Conservation (phyloP, 208 protist species). For the Kentomonas sorsogonicus region DNA sequence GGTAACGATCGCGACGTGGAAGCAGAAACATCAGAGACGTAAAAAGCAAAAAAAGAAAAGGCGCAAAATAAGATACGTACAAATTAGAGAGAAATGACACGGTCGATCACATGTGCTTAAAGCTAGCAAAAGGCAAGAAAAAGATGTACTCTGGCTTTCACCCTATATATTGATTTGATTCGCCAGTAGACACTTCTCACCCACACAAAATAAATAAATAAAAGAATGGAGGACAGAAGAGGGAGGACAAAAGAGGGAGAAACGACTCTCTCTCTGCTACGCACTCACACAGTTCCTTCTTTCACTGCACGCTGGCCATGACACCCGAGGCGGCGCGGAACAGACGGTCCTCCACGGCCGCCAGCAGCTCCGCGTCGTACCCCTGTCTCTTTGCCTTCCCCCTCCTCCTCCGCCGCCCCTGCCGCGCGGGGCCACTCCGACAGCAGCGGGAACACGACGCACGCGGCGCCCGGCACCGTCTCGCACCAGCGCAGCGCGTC, state of each 20-base stretch:
- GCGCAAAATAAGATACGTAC: too few relatives aligned
- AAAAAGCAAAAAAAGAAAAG: too few relatives aligned
- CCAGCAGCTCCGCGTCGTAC: conserved; percentile 51
- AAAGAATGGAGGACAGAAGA: conserved; percentile 4
- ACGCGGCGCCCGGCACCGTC: conserved; percentile 37
- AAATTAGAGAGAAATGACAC: too few relatives aligned
- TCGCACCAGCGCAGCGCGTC: conserved; percentile 83
- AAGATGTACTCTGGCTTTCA: too few relatives aligned
- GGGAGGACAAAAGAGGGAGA: neutral
- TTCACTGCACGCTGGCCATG: too few relatives aligned
- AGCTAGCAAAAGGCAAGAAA: too few relatives aligned
- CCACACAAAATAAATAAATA: neutral
- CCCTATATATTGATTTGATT: too few relatives aligned
- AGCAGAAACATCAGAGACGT: too few relatives aligned
- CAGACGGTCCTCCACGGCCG: conserved; percentile 83
- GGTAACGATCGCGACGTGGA: too few relatives aligned
- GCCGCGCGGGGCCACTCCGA: conserved; percentile 60
- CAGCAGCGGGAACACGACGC: conserved; percentile 80
- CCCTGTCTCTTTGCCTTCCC: conserved; percentile 2
- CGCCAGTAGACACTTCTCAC: too few relatives aligned
- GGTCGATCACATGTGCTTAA: too few relatives aligned
- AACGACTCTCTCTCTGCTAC: neutral
- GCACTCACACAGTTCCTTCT: neutral
- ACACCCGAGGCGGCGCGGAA: conserved; percentile 87
- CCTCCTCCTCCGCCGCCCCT: too few relatives aligned